Evolutionary conservation across 169 alveolate genomes (phyloP), one percentile per base, ranked within the genome.

Genomic region (Eimeria nieschulzi): DNA sequence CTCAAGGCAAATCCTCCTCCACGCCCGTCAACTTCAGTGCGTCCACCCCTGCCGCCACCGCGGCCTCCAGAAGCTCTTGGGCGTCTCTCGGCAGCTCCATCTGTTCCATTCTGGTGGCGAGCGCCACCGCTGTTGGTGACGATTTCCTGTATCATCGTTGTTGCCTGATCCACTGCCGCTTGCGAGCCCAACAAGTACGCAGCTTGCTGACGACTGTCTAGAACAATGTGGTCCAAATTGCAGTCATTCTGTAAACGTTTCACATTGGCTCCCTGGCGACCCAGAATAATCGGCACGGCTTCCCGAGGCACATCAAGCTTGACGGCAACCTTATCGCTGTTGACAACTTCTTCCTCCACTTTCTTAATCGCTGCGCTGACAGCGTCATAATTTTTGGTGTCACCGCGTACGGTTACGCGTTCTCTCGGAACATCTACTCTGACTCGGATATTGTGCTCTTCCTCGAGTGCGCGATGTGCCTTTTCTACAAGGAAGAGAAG

Each of bases 131-230:
- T 76, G 80, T 56, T 51, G 39, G 68, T 56, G 21, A 61, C 92
- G 90, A 51, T 61, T 19, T 61, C 90, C 90, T 63, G 71, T 90
- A 76, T 63, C 90, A 26, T 61, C 56, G 54, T 9, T 90, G 70
- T 66, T 26, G 88, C 88, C 54, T 82, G 88, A 21, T 82, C 76
- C n/a, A 82, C 63, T 33, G 88, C 76, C 12, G 54, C 88, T 82
- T 82, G 88, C 10, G 88, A 82, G 23, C 88, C 93, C 83, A 64
- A 66, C 39, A 75, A 15, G 54, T 25, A 76, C 84, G 25, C 85
- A 82, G 72, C 90, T 90, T 61, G 85, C 90, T n/a, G 84, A 64
- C 68, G 88, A 68, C 76, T 90, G 19, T 88, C 93, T 46, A 88
- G 33, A 46, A 83, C 72, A 13, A 88, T 78, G 73, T 59, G 33